Percentiles rank a stretch among this genome's conserved stretches.
Evolutionary conservation across 345 rosid genomes (phyloP).

Genomic region (Ricinus communis): DNA sequence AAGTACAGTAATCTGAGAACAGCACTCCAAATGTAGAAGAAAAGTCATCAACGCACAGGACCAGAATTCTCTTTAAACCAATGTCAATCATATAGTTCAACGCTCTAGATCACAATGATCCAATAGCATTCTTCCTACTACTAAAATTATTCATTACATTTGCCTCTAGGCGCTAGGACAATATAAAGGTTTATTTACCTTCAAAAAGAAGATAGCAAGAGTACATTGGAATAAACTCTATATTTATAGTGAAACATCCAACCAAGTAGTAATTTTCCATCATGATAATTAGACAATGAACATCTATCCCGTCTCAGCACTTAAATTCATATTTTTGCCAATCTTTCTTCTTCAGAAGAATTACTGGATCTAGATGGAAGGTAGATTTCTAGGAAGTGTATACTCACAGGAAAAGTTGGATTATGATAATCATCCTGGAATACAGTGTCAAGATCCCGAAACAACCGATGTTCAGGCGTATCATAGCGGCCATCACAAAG

Average conservation of each 20-base stretch:
- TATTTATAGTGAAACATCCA: no score
- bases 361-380: neutral
- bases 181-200: no score
- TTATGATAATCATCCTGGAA: conserved; percentile 55
- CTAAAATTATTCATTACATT: neutral
- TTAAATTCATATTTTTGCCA: neutral
- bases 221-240: no score
- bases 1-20: neutral
- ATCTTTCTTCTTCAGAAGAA: neutral
- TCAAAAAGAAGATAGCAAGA: no score
- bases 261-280: no score
- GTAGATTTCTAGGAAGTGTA: neutral
- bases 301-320: neutral
- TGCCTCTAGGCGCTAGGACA: neutral
- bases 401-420: conserved; percentile 66
- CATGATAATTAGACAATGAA: neutral
- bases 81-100: no score
- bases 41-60: no score
- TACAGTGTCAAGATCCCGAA: conserved; percentile 54
- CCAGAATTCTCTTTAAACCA: no score
- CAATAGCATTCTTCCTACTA: neutral
- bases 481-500: conserved; percentile 83
- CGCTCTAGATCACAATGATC: no score
- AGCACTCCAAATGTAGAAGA: no score
- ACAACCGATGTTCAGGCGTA: conserved; percentile 63